phyloP scores from a whole-genome alignment of 495 filamentous ascomycete species.

The Talaromyces adpressus region DNA sequence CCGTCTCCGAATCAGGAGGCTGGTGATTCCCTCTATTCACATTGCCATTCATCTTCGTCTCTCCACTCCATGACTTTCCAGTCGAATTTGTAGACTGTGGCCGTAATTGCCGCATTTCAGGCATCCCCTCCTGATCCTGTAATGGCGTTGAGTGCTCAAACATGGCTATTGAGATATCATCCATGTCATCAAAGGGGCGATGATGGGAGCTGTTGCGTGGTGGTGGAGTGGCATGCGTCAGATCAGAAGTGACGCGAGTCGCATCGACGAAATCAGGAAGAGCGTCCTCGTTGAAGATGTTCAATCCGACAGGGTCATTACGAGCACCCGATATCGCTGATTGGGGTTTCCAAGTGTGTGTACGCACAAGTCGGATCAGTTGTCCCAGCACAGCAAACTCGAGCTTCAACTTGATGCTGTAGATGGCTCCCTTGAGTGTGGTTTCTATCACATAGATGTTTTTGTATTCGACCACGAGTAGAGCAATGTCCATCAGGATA shows the following conservation, averaged over 20 bases:
- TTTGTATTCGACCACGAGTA: slow-evolving; percentile 50
- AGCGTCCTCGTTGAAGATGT: slow-evolving; percentile 10
- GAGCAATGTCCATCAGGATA: slow-evolving; percentile 46
- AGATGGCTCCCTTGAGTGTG: slow-evolving; percentile 52
- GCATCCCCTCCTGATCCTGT: slow-evolving; percentile 8
- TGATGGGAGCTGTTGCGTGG: slow-evolving; percentile 15
- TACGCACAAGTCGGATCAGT: slow-evolving; percentile 34
- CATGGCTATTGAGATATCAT: slow-evolving; percentile 38
- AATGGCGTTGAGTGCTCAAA: slow-evolving; percentile 28
- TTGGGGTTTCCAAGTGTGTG: slow-evolving; percentile 34
- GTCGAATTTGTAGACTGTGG: slow-evolving; percentile 18
- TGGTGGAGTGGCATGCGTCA: slow-evolving; percentile 31
- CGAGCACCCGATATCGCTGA: slow-evolving; percentile 17
- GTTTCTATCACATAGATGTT: slow-evolving; percentile 53
- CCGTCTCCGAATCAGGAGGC: background rate
- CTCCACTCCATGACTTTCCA: slow-evolving; percentile 27
- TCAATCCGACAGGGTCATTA: background rate
- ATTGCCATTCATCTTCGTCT: slow-evolving; percentile 20
- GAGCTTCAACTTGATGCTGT: slow-evolving; percentile 60
- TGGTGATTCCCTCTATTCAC: background rate
- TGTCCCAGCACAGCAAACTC: slow-evolving; percentile 56
- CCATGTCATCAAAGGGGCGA: slow-evolving; percentile 27
- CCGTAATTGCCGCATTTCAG: background rate
- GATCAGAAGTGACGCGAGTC: slow-evolving; percentile 34
- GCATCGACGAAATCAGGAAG: slow-evolving; percentile 41